phyloP scores from a whole-genome alignment of 257 asterid genomes.

The Eucommia ulmoides region DNA sequence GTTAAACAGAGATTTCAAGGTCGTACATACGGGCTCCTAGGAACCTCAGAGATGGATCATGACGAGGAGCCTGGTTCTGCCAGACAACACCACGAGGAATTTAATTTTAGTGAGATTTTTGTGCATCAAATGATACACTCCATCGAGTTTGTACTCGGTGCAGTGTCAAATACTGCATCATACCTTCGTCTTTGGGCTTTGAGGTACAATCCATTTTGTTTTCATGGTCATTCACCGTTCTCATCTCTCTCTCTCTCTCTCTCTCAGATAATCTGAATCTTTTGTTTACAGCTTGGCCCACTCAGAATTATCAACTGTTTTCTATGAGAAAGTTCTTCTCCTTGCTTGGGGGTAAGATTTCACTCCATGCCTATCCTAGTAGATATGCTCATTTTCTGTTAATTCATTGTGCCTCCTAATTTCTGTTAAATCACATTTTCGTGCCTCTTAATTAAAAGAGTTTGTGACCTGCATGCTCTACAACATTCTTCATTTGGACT shows the following conservation, averaged over 20 bases:
- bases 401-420: no score
- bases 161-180: constrained; percentile 93
- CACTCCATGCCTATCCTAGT: no score
- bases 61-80: constrained; percentile 62
- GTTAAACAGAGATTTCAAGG: constrained; percentile 98
- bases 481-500: no score
- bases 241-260: constrained; percentile 1
- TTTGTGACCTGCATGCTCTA: no score
- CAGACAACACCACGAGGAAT: constrained; percentile 59
- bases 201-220: constrained; percentile 33
- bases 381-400: no score
- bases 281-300: constrained; percentile 69
- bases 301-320: constrained; percentile 84
- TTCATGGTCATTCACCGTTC: constrained; percentile 4
- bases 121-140: constrained; percentile 97
- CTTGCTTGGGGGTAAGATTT: constrained; percentile 84
- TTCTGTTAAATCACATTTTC: no score
- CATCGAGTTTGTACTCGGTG: constrained; percentile 90
- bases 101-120: constrained; percentile 78
- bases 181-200: constrained; percentile 94
- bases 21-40: constrained; percentile 59
- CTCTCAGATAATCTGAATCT: constrained; percentile 5
- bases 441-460: no score
- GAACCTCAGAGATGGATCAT: constrained; percentile 56
- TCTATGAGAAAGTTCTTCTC: constrained; percentile 85